A percentile compares a stretch with the other conserved stretches of the same genome.
phyloP scores from a whole-genome alignment of 345 rosid species.

The Lumnitzera racemosa region DNA sequence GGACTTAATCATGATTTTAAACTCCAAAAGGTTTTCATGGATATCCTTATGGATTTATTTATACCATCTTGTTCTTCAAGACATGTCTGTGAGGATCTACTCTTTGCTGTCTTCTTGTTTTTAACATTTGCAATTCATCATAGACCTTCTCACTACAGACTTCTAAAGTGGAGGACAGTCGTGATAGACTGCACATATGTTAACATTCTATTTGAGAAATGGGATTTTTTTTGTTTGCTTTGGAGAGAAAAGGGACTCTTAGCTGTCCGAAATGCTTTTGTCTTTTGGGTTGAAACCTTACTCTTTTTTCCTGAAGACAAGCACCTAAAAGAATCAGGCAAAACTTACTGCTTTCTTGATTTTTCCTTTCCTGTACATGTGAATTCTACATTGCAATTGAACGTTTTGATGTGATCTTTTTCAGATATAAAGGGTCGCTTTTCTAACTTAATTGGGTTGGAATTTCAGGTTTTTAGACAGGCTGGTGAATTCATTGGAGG shows the following conservation, averaged over 20 bases:
- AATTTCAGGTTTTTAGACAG: conserved; percentile 77
- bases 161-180: too few species aligned
- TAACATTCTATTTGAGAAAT: too few species aligned
- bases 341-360: too few species aligned
- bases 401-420: neutral
- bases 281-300: too few species aligned
- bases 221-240: too few species aligned
- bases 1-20: conserved; percentile 84
- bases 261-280: too few species aligned
- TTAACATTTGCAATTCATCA: neutral
- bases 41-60: conserved; percentile 11
- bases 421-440: neutral
- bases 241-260: too few species aligned
- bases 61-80: neutral
- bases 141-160: too few species aligned
- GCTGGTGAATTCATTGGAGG: conserved; percentile 72
- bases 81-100: neutral
- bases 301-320: too few species aligned
- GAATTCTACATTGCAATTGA: neutral
- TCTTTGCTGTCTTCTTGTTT: neutral
- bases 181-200: too few species aligned
- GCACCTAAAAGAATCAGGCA: too few species aligned
- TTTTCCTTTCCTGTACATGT: neutral
- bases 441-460: conserved; percentile 5
- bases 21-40: conserved; percentile 73